These are phyloP conservation scores for Maudiozyma serrabonitensis DNA, from an alignment of 805 yeast genomes.

Conservation along the genomic window DNA sequence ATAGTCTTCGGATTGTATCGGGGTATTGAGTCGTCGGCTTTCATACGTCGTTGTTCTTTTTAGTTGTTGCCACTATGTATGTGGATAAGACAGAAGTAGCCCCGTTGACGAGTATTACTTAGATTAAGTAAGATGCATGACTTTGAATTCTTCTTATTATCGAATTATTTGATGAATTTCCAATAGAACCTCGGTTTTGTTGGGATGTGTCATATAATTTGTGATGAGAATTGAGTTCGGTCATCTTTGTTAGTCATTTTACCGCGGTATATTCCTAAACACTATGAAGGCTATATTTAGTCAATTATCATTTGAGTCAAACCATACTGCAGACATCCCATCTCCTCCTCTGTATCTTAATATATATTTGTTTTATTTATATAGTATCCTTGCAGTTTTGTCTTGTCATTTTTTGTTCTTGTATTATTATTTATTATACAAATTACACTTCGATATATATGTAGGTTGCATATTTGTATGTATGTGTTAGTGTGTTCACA, in stretches of 20 bases:
- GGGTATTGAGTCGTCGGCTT: constrained; percentile 25
- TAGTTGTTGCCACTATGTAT: constrained; percentile 43
- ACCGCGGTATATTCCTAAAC: constrained; percentile 99
- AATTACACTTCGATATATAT: not conserved
- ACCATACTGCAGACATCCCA: constrained; percentile 95
- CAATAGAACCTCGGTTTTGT: constrained; percentile 8
- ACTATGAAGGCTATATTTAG: constrained; percentile 84
- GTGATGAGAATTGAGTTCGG: constrained; percentile 47
- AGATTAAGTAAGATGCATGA: constrained; percentile 49
- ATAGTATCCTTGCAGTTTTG: not conserved
- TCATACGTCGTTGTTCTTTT: constrained; percentile 21
- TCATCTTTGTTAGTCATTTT: constrained; percentile 42
- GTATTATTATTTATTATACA: not conserved
- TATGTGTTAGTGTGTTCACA: no score
- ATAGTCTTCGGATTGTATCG: constrained; percentile 11
- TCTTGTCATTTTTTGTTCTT: not conserved
- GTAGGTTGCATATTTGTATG: no score
- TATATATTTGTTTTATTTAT: no score
- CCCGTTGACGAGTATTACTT: constrained; percentile 90
- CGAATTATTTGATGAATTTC: not conserved
- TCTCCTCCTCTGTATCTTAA: no score
- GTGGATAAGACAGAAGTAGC: constrained; percentile 68
- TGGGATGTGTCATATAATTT: not conserved
- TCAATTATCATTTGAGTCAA: constrained; percentile 97
- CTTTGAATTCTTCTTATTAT: constrained; percentile 28